phyloP scores from a whole-genome alignment of 371 early-diverging fungal species.

The Gilbertella persicaria region DNA sequence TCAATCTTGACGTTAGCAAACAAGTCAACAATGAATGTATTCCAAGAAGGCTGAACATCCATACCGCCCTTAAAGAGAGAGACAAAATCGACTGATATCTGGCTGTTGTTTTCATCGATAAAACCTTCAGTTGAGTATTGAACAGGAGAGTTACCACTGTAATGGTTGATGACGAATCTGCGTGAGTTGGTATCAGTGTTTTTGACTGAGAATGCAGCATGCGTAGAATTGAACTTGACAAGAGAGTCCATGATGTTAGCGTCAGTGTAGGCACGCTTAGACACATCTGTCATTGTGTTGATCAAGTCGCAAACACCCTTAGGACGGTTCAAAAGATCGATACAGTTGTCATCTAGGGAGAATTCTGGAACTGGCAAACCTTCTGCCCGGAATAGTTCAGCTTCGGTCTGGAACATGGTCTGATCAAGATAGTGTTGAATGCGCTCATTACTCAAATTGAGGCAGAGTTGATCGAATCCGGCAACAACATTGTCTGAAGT shows the following conservation, averaged over 20 bases:
- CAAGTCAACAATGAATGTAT: constrained; percentile 41
- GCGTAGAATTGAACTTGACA: constrained; percentile 47
- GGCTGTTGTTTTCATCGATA: constrained; percentile 70
- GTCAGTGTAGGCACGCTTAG: constrained; percentile 40
- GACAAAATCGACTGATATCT: constrained; percentile 82
- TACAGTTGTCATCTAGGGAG: constrained; percentile 14
- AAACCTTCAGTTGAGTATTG: constrained; percentile 78
- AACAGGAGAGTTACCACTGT: constrained; percentile 57
- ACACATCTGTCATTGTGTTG: constrained; percentile 49
- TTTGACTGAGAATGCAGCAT: constrained; percentile 44
- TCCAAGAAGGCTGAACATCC: constrained; percentile 58
- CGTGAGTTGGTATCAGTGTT: constrained; percentile 47
- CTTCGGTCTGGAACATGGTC: constrained; percentile 60
- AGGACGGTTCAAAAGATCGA: constrained; percentile 49
- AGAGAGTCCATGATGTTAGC: constrained; percentile 45
- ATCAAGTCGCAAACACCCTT: constrained; percentile 61
- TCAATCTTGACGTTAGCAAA: constrained; percentile 56
- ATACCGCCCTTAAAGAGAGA: constrained; percentile 70
- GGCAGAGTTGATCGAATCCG: constrained; percentile 74
- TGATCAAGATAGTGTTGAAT: constrained; percentile 64
- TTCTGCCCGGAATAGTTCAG: constrained; percentile 47
- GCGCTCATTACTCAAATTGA: constrained; percentile 85
- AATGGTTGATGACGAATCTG: constrained; percentile 82
- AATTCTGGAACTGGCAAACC: constrained; percentile 53
- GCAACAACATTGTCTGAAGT: constrained; percentile 15